phyloP scores from a whole-genome alignment of 2,329 filamentous ascomycete genomes.

The Elsinoe arachidis region DNA sequence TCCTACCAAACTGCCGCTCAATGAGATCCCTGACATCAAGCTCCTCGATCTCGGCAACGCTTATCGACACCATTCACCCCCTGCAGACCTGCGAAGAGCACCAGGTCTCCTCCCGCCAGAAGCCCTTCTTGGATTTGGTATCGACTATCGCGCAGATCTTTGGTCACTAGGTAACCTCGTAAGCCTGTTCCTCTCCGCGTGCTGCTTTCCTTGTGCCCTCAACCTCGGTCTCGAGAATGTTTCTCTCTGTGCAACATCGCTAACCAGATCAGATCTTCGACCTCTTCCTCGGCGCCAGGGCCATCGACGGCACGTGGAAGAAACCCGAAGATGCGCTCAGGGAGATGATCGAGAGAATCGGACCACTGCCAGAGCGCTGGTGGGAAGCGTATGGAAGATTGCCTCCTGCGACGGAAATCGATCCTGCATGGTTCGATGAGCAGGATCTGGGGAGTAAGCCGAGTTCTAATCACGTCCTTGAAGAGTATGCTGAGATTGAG shows the following conservation, averaged over 20 bases:
- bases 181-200: not conserved
- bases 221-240: no score
- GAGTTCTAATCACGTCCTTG: no score
- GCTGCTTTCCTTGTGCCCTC: not conserved
- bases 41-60: constrained; percentile 22
- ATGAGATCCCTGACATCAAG: not conserved
- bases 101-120: constrained; percentile 24
- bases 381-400: not conserved
- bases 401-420: not conserved
- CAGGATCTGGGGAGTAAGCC: no score
- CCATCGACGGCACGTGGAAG: constrained; percentile 4
- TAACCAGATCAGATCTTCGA: constrained; percentile 15
- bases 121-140: constrained; percentile 22
- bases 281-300: constrained; percentile 17
- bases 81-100: not conserved
- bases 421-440: no score
- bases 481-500: no score
- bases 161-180: constrained; percentile 22
- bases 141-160: constrained; percentile 22
- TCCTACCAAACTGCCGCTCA: not conserved
- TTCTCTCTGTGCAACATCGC: no score
- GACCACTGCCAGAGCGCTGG: not conserved
- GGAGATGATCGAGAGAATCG: not conserved
- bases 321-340: not conserved
- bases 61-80: not conserved